Evolutionary conservation across 768 basidiomycete genomes (phyloP).

Genomic region (Epithele typhae): DNA sequence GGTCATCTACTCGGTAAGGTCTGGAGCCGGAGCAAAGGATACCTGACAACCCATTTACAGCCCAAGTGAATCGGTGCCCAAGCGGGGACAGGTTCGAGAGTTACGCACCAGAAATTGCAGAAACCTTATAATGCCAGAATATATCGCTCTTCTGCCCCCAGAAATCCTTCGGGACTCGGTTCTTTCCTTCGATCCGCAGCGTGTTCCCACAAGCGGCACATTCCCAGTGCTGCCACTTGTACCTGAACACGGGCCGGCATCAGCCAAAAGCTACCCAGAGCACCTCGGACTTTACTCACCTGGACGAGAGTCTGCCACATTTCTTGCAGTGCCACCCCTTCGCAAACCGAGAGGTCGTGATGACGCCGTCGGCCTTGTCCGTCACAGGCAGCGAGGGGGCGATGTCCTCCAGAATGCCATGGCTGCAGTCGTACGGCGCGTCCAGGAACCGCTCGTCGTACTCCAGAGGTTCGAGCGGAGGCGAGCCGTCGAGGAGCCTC

Average conservation of each 20-base stretch:
- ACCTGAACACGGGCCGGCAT: conserved; percentile 34
- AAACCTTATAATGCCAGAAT: conserved; percentile 10
- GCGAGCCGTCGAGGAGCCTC: conserved; percentile 24
- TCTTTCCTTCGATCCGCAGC: conserved; percentile 15
- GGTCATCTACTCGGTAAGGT: conserved; percentile 9
- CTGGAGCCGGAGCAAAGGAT: conserved; percentile 7
- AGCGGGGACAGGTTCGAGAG: too few relatives aligned
- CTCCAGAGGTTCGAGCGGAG: conserved; percentile 33
- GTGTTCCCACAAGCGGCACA: conserved; percentile 32
- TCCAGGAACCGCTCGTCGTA: conserved; percentile 48
- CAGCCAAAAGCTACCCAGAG: not conserved
- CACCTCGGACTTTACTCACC: conserved; percentile 38
- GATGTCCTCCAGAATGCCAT: conserved; percentile 34
- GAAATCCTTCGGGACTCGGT: conserved; percentile 32
- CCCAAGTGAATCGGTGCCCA: not conserved
- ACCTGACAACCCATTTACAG: conserved; percentile 4
- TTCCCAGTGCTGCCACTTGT: conserved; percentile 72
- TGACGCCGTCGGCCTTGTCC: conserved; percentile 29
- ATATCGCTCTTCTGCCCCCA: conserved; percentile 23
- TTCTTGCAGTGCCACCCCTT: conserved; percentile 64
- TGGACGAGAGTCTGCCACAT: conserved; percentile 72
- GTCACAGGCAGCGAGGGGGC: conserved; percentile 30
- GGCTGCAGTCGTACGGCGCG: conserved; percentile 25
- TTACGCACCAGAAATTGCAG: conserved; percentile 17
- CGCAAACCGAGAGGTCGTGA: conserved; percentile 51